Evolutionary conservation across 2,329 filamentous ascomycete species (phyloP), one percentile per base, ranked within the genome.

Genomic region (Ilyonectria sp.): DNA sequence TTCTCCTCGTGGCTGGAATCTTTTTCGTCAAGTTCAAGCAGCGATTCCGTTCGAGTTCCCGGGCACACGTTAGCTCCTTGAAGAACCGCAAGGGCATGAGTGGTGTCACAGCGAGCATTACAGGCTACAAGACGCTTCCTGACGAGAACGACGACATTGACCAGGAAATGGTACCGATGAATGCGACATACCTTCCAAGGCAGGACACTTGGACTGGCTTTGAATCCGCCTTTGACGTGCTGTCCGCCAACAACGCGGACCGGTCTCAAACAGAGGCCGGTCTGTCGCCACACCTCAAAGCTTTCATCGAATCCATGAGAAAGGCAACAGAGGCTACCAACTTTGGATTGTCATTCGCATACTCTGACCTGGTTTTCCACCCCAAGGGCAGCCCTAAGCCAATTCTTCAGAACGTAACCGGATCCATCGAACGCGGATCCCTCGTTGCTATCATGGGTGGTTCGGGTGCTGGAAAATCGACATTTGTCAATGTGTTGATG

Each of bases 401-500:
- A 7, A 85, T 90, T 57, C 78, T 89, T 5, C 82, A 85, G 55
- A 84, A 86, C 13, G 84, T 90, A 6, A 88, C 86, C 1, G 88
- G 87, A 0, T 83, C 80, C 5, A 89, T 90, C 71, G 79, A 86
- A 21, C 81, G 83, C 11, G 87, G 87, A 0, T 84, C 84, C 6
- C 81, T 89, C n/a, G 86, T 85, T 40, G 87, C 86, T 10, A 82
- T 90, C n/a, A 89, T 89, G 86, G 87, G 87, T 7, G 86, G 86
- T 6, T 87, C 85, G 2, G 87, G 87, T n/a, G 87, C 87, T 1
- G 87, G 87, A 33, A 90, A 89, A 75, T 86, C 85, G 19, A 90
- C 87, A 0, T 89, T 90, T 67, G 82, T 90, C 35, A 90, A 89
- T 63, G 85, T 89, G 29, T 81, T 90, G n/a, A 89, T 89, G 87